Percentiles rank a stretch among this genome's conserved stretches.
Evolutionary conservation across 2,329 filamentous ascomycete genomes (phyloP).

Genomic region (Sporothrix luriei): DNA sequence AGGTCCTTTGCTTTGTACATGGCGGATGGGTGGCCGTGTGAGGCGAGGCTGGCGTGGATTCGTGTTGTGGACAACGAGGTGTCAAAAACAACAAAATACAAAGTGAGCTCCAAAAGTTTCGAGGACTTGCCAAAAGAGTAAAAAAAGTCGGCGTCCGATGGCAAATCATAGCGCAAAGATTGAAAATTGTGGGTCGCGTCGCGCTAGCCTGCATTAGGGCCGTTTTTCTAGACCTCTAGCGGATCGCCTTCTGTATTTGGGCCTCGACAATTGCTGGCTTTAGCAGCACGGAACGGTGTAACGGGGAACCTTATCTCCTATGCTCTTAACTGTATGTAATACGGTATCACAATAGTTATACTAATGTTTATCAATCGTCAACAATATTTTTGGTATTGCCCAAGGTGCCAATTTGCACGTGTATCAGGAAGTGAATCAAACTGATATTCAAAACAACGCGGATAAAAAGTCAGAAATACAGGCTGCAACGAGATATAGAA

Average conservation of each 20-base stretch:
- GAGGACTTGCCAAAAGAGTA: constrained; percentile 2
- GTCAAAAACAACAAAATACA: neutral
- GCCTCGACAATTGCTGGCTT: no score
- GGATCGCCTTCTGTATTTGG: neutral
- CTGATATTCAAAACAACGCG: neutral
- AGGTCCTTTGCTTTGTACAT: constrained; percentile 35
- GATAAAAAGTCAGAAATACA: neutral
- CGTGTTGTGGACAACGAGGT: neutral
- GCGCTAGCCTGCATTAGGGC: neutral
- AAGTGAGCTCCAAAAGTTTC: constrained; percentile 23
- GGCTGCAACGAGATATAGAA: neutral
- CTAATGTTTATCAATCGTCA: no score
- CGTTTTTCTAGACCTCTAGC: neutral
- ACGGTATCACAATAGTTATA: no score
- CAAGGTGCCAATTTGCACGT: neutral
- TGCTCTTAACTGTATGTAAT: no score
- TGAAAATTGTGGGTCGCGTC: constrained; percentile 30
- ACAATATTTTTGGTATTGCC: no score
- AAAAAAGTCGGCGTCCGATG: neutral
- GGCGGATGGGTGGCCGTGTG: neutral
- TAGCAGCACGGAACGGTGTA: constrained; percentile 7
- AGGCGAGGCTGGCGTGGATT: neutral
- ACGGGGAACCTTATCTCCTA: no score
- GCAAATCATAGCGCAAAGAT: constrained; percentile 36
- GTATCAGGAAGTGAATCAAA: neutral